These are phyloP conservation scores for Brassica balearica DNA, from an alignment of 441 rosid species.

Conservation along the genomic window DNA sequence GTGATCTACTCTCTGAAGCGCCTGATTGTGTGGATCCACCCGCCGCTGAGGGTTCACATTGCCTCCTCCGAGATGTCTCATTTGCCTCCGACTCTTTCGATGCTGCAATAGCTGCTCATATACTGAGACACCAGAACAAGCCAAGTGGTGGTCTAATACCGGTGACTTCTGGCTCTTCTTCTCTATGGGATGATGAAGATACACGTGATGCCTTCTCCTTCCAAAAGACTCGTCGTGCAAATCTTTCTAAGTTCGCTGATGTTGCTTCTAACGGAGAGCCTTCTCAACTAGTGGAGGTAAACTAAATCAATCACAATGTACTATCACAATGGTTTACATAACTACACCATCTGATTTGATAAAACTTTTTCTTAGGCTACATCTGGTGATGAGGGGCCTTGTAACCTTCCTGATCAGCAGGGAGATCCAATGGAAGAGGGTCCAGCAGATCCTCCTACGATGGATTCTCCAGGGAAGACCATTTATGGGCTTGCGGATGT, in stretches of 20 bases:
- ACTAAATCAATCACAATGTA: constrained; percentile 24
- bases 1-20: constrained; percentile 84
- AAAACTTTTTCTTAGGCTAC: constrained; percentile 50
- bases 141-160: constrained; percentile 47
- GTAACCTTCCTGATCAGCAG: constrained; percentile 43
- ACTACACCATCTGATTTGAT: constrained; percentile 27
- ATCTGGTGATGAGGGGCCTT: constrained; percentile 44
- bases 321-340: background rate
- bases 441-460: constrained; percentile 45
- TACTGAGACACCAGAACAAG: constrained; percentile 75
- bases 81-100: constrained; percentile 96
- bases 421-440: constrained; percentile 60
- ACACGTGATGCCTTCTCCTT: constrained; percentile 98
- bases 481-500: constrained; percentile 70
- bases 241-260: constrained; percentile 13
- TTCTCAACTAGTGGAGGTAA: constrained; percentile 56
- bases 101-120: constrained; percentile 97
- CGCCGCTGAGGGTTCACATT: constrained; percentile 51
- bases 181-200: constrained; percentile 97
- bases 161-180: constrained; percentile 56
- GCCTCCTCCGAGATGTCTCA: constrained; percentile 66
- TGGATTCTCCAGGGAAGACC: constrained; percentile 59
- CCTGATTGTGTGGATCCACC: constrained; percentile 55
- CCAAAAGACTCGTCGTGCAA: constrained; percentile 53
- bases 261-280: constrained; percentile 33